phyloP scores from a whole-genome alignment of 257 asterid genomes.

The Solanum lycopersicoides region DNA sequence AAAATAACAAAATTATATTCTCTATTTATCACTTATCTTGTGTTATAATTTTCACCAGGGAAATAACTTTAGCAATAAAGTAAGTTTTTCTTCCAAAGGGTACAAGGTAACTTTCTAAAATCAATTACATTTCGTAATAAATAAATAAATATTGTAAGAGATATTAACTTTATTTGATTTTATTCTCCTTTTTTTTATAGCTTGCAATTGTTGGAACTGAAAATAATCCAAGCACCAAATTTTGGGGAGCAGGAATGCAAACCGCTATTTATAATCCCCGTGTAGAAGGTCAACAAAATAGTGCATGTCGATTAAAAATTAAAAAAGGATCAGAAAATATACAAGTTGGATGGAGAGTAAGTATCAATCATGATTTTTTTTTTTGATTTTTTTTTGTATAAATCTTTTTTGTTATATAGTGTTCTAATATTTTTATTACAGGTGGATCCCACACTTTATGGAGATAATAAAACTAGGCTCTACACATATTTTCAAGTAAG shows the following conservation, averaged over 20 bases:
- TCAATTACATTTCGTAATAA: not conserved
- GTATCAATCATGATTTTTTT: not conserved
- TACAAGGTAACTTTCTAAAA: not conserved
- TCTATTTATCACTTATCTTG: not conserved
- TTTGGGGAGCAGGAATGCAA: not conserved
- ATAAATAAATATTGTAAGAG: too few species aligned
- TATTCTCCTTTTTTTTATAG: not conserved
- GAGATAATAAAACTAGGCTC: not conserved
- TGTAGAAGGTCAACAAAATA: not conserved
- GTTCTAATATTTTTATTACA: not conserved
- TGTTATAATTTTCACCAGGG: not conserved
- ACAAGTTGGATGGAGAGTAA: not conserved
- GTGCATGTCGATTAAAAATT: not conserved
- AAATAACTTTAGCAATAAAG: not conserved
- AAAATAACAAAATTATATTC: not conserved
- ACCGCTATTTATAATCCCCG: not conserved
- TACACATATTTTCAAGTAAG: not conserved
- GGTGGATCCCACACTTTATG: not conserved
- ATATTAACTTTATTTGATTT: too few species aligned
- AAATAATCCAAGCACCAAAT: not conserved
- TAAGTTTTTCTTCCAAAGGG: not conserved
- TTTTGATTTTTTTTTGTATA: fast-evolving
- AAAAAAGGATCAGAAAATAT: not conserved
- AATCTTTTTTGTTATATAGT: not conserved
- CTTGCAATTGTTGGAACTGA: not conserved